These are phyloP conservation scores for Pelargonium nanum DNA, from an alignment of 345 rosid genomes.

Conservation along the genomic window DNA sequence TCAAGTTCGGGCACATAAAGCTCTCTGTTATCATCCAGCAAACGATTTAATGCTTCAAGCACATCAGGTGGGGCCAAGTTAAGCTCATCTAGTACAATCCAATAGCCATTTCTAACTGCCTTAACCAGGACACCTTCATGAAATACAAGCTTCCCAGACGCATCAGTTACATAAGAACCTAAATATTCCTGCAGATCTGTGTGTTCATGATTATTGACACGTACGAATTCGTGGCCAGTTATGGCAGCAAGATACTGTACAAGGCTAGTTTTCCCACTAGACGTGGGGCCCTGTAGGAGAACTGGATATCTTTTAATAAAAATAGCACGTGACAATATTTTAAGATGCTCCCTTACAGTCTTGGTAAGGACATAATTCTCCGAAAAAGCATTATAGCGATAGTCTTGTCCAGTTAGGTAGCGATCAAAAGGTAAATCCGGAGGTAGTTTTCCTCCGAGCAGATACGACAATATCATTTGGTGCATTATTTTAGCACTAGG, in stretches of 20 bases:
- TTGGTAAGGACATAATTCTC: constrained; percentile 59
- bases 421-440: constrained; percentile 25
- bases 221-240: constrained; percentile 81
- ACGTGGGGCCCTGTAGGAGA: constrained; percentile 92
- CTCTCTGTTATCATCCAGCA: constrained; percentile 95
- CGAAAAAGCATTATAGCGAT: too few relatives aligned
- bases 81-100: constrained; percentile 93
- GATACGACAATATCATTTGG: constrained; percentile 31
- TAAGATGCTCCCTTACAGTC: constrained; percentile 64
- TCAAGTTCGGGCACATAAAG: constrained; percentile 79
- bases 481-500: constrained; percentile 69
- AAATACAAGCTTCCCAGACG: constrained; percentile 77
- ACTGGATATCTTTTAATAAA: constrained; percentile 77
- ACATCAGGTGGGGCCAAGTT: constrained; percentile 98
- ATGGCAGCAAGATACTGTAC: constrained; percentile 85
- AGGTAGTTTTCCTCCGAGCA: constrained; percentile 43
- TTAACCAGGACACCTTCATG: constrained; percentile 90
- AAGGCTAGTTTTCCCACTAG: constrained; percentile 97
- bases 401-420: too few relatives aligned
- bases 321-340: constrained; percentile 71
- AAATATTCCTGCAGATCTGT: constrained; percentile 89
- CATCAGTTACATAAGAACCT: constrained; percentile 76
- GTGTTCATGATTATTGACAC: constrained; percentile 93
- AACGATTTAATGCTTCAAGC: constrained; percentile 78
- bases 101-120: constrained; percentile 81